Evolutionary conservation across 257 asterid species (phyloP), one percentile per base, ranked within the genome.

Genomic region (Euphrasia confusa): DNA sequence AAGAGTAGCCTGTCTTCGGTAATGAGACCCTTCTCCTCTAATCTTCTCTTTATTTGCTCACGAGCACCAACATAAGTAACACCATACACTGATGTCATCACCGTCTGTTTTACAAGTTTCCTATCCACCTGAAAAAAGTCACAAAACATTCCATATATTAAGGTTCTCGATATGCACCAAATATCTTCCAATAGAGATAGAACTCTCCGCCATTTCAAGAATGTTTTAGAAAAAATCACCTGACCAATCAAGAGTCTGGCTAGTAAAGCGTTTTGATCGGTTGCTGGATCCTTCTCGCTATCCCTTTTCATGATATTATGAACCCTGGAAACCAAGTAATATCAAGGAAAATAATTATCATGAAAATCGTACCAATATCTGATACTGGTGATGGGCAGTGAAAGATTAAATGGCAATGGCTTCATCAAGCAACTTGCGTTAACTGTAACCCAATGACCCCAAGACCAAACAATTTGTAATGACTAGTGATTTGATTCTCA

Each of bases 31-130:
- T 86, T 91, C 82, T 91, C 98, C 79, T 86, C 84, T 75, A 91
- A 71, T 76, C 95, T 77, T 79, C 88, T 74, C 69, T 86, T 86
- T 71, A 92, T 84, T 82, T 92, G 98, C 70, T 92, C 99, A 61
- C 97, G 90, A 48, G 99, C 99, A 53, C 99, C 99, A 66, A 86
- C 74, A 76, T 75, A 92, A n/a, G 98, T 92, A 68, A 92, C 98
- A 32, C 98, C 98, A 65, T 92, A 92, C 14, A 92, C 98, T 44
- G 98, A 89, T 64, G 98, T 92, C 98, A 92, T 92, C 72, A 92
- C 98, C 7, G 98, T 92, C 79, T 92, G 97, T 77, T 92, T 92
- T 53, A 92, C 93, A 60, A 92, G 84, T 71, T 88, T 92, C 75
- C 98, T 74, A 64, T 92, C 98, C 56, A 92, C 95, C 98, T 92